phyloP scores from a whole-genome alignment of 2,329 filamentous ascomycete genomes.

The Orbilia ellipsospora region DNA sequence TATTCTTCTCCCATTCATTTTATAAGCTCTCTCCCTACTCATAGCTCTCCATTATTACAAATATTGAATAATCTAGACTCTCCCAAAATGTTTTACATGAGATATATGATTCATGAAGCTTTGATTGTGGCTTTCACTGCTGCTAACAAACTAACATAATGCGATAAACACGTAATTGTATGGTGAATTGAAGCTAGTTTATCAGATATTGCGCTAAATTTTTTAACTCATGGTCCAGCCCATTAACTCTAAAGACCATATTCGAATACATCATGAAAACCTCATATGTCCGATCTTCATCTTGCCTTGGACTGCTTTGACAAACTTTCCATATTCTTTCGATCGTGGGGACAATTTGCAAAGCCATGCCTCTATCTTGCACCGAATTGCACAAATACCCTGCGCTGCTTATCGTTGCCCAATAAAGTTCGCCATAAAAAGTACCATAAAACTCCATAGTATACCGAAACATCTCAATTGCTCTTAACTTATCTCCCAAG shows the following conservation, averaged over 20 bases:
- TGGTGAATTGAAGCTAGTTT: too few relatives aligned
- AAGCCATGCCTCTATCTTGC: conserved; percentile 18
- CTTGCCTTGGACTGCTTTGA: neutral
- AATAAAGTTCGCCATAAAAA: conserved; percentile 6
- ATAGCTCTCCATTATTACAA: too few relatives aligned
- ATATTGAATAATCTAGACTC: too few relatives aligned
- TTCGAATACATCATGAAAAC: conserved; percentile 29
- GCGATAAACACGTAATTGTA: too few relatives aligned
- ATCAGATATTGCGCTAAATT: neutral
- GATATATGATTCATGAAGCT: too few relatives aligned
- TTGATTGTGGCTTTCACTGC: too few relatives aligned
- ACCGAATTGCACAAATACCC: too few relatives aligned
- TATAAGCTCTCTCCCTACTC: too few relatives aligned
- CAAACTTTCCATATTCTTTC: conserved; percentile 23
- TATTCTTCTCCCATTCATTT: too few relatives aligned
- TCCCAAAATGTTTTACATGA: too few relatives aligned
- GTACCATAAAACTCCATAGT: neutral
- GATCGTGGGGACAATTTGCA: conserved; percentile 21
- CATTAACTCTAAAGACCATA: conserved; percentile 9
- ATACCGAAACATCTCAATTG: conserved; percentile 8
- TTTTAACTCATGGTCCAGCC: neutral
- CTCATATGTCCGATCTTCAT: conserved; percentile 7
- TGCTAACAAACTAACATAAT: too few relatives aligned
- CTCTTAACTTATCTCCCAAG: conserved; percentile 4
- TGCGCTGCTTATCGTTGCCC: too few relatives aligned